phyloP scores from a whole-genome alignment of 202 grass and related monocot species.

The Elaeis oleifera region DNA sequence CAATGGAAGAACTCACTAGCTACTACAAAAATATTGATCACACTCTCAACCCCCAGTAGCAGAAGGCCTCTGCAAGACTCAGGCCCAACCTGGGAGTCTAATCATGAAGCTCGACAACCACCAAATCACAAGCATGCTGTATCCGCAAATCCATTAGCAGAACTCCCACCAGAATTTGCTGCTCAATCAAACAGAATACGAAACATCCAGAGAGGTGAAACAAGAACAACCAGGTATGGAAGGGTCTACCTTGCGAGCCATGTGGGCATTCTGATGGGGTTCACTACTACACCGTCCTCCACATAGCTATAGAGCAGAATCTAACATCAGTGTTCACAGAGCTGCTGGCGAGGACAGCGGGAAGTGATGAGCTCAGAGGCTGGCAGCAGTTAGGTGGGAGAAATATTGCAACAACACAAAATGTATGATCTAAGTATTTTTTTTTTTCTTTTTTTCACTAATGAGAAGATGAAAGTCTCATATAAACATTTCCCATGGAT shows the following conservation, averaged over 20 bases:
- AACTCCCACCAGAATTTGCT: slow-evolving; percentile 50
- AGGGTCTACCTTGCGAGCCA: slow-evolving; percentile 63
- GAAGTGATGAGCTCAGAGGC: slow-evolving; percentile 67
- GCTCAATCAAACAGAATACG: slow-evolving; percentile 66
- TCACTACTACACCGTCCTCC: slow-evolving; percentile 54
- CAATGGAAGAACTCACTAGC: slow-evolving; percentile 42
- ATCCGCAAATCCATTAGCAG: slow-evolving; percentile 42
- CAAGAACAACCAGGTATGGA: slow-evolving; percentile 36
- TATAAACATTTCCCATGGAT: no score
- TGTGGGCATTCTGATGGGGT: slow-evolving; percentile 48
- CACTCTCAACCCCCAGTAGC: slow-evolving; percentile 48
- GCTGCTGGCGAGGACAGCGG: slow-evolving; percentile 38
- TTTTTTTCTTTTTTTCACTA: no score
- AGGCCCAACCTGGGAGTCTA: slow-evolving; percentile 46
- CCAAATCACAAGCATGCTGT: slow-evolving; percentile 46
- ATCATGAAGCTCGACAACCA: slow-evolving; percentile 35
- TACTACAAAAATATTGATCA: slow-evolving; percentile 46
- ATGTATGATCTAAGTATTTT: no score
- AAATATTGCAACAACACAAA: slow-evolving; percentile 18
- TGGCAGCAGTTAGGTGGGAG: slow-evolving; percentile 45
- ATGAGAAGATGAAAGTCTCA: no score
- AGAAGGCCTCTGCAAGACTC: slow-evolving; percentile 52
- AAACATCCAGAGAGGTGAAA: slow-evolving; percentile 54
- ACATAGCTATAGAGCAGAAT: slow-evolving; percentile 41
- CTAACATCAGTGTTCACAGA: slow-evolving; percentile 53